Evolutionary conservation across 768 basidiomycete genomes (phyloP).

Genomic region (Boletus fagicola): DNA sequence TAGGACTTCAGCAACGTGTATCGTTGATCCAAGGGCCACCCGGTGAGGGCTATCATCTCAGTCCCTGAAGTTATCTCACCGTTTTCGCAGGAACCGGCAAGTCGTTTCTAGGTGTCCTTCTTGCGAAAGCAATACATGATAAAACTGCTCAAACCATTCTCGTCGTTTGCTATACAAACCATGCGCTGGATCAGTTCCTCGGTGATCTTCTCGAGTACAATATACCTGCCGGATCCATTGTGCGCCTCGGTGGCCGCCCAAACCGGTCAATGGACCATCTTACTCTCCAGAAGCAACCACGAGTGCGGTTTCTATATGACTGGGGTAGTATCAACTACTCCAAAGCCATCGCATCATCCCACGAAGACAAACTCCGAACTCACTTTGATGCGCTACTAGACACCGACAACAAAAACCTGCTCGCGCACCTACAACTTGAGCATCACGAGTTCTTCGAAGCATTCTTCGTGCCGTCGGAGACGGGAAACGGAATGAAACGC

Average conservation of each 20-base stretch:
- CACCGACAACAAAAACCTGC: constrained; percentile 30
- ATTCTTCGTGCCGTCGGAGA: constrained; percentile 39
- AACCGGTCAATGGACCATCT: constrained; percentile 45
- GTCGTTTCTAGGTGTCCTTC: constrained; percentile 64
- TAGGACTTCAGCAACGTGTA: constrained; percentile 52
- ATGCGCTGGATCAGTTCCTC: constrained; percentile 69
- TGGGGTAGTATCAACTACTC: constrained; percentile 17
- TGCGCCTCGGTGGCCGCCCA: constrained; percentile 59
- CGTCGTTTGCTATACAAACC: constrained; percentile 71
- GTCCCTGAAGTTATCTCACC: not conserved
- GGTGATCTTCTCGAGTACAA: constrained; percentile 40
- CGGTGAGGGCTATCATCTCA: constrained; percentile 37
- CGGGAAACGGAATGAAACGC: constrained; percentile 42
- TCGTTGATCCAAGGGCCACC: constrained; percentile 72
- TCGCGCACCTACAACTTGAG: constrained; percentile 47
- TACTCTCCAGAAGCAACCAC: constrained; percentile 32
- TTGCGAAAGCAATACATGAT: constrained; percentile 58
- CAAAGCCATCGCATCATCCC: constrained; percentile 34
- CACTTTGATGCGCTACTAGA: constrained; percentile 12
- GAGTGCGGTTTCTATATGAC: not conserved
- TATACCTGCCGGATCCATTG: constrained; percentile 47
- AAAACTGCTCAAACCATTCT: constrained; percentile 47
- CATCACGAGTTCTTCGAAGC: constrained; percentile 43
- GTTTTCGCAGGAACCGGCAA: constrained; percentile 59
- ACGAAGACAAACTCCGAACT: constrained; percentile 28